Conservation (phyloP, 352 stramenopile species). For the Globisporangium solare region DNA sequence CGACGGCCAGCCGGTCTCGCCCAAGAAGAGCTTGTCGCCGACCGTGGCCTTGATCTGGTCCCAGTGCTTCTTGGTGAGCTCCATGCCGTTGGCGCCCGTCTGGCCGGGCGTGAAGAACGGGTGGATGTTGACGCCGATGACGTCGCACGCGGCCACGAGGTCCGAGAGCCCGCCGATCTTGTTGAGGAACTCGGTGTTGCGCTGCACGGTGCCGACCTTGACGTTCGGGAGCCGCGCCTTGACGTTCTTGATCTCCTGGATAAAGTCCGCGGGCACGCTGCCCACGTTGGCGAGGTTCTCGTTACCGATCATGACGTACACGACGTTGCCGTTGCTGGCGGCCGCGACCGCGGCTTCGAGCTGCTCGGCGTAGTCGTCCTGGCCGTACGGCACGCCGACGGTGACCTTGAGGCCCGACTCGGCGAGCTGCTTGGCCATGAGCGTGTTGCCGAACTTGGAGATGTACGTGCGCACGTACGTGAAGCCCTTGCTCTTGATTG, state of each 20-base stretch:
- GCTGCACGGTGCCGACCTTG: conserved; percentile 66
- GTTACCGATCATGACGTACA: conserved; percentile 64
- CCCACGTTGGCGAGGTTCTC: conserved; percentile 42
- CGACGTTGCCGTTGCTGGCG: conserved; percentile 36
- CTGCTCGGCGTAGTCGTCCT: conserved; percentile 41
- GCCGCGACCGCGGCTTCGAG: conserved; percentile 33
- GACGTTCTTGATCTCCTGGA: conserved; percentile 45
- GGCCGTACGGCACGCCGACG: conserved; percentile 45
- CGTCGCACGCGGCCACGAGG: conserved; percentile 33
- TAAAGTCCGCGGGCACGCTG: conserved; percentile 34
- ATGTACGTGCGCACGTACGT: conserved; percentile 68
- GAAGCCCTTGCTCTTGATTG: conserved; percentile 51
- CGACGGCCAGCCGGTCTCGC: conserved; percentile 51
- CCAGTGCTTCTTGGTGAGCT: conserved; percentile 47
- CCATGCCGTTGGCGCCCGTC: conserved; percentile 29
- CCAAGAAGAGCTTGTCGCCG: conserved; percentile 46
- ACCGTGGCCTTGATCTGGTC: conserved; percentile 27
- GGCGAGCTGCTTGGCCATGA: conserved; percentile 51
- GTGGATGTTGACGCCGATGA: conserved; percentile 55
- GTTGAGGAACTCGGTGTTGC: conserved; percentile 50
- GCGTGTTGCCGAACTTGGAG: conserved; percentile 39
- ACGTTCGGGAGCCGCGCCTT: conserved; percentile 40
- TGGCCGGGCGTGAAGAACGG: conserved; percentile 50
- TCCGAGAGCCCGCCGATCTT: conserved; percentile 31
- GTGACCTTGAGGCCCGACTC: conserved; percentile 37